Conservation (phyloP, 495 filamentous ascomycete genomes). For the Aspergillus avenaceus region DNA sequence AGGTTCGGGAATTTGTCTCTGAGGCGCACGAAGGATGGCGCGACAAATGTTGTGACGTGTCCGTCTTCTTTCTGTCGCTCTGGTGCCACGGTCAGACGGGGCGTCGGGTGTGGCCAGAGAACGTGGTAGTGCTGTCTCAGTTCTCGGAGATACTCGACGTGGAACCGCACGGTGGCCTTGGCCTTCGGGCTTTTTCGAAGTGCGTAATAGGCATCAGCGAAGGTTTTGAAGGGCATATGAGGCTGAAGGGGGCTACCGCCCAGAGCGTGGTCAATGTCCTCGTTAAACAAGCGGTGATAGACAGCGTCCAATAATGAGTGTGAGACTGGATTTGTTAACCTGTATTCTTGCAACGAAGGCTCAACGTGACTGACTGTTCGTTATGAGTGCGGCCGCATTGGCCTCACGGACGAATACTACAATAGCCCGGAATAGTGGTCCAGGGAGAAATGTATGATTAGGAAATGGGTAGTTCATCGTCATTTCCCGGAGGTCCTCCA, state of each 20-base stretch:
- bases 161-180: not conserved
- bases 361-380: not conserved
- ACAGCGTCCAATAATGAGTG: not conserved
- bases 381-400: not conserved
- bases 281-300: not conserved
- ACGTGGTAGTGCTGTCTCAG: not conserved
- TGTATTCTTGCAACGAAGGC: no score
- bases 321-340: no score
- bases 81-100: not conserved
- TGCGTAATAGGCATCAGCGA: not conserved
- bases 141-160: not conserved
- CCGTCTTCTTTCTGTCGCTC: not conserved
- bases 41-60: constrained; percentile 1
- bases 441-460: not conserved
- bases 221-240: not conserved
- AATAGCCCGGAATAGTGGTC: not conserved
- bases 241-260: not conserved
- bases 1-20: not conserved
- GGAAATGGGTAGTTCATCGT: not conserved
- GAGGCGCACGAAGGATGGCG: not conserved
- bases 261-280: constrained; percentile 3
- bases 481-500: not conserved
- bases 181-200: not conserved
- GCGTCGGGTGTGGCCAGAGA: constrained; percentile 5
- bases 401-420: not conserved